phyloP scores from a whole-genome alignment of 2,329 filamentous ascomycete genomes.

The Ramularia endophylla region DNA sequence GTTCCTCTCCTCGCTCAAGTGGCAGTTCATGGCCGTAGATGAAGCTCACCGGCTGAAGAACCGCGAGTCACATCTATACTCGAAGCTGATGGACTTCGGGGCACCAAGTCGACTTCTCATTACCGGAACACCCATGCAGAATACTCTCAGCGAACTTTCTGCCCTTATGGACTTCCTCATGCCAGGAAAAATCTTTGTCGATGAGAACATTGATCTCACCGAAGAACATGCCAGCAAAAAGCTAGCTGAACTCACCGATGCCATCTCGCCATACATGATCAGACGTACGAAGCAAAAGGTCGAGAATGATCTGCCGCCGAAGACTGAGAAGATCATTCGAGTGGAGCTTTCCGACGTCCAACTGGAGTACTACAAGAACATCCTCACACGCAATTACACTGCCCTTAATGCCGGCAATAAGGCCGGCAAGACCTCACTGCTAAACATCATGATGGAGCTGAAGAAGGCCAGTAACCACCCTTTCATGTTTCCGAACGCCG shows the following conservation, averaged over 20 bases:
- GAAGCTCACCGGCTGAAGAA: slow-evolving; percentile 98
- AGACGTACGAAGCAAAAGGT: slow-evolving; percentile 96
- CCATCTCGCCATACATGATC: slow-evolving; percentile 90
- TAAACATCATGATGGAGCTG: slow-evolving; percentile 99
- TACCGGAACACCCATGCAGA: slow-evolving; percentile 95
- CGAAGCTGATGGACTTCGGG: slow-evolving; percentile 77
- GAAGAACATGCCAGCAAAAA: slow-evolving; percentile 80
- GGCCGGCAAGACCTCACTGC: slow-evolving; percentile 86
- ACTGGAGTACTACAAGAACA: slow-evolving; percentile 98
- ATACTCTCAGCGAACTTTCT: slow-evolving; percentile 87
- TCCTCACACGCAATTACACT: slow-evolving; percentile 91
- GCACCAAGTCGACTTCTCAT: slow-evolving; percentile 86
- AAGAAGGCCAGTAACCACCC: slow-evolving; percentile 99
- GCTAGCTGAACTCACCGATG: slow-evolving; percentile 74
- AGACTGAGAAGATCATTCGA: slow-evolving; percentile 98
- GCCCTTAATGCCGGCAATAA: slow-evolving; percentile 85
- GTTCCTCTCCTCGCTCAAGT: slow-evolving; percentile 85
- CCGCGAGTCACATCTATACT: slow-evolving; percentile 86
- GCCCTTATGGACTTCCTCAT: slow-evolving; percentile 95
- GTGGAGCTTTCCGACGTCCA: slow-evolving; percentile 96
- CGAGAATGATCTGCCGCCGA: slow-evolving; percentile 90
- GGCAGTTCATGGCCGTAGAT: slow-evolving; percentile 95
- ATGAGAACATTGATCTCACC: slow-evolving; percentile 78
- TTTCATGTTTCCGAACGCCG: slow-evolving; percentile 93
- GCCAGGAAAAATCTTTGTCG: slow-evolving; percentile 85